A percentile compares a stretch with the other conserved stretches of the same genome.
These are phyloP conservation scores for Cymbopogon citratus DNA, from an alignment of 176 grass and related monocot species.

Conservation along the genomic window DNA sequence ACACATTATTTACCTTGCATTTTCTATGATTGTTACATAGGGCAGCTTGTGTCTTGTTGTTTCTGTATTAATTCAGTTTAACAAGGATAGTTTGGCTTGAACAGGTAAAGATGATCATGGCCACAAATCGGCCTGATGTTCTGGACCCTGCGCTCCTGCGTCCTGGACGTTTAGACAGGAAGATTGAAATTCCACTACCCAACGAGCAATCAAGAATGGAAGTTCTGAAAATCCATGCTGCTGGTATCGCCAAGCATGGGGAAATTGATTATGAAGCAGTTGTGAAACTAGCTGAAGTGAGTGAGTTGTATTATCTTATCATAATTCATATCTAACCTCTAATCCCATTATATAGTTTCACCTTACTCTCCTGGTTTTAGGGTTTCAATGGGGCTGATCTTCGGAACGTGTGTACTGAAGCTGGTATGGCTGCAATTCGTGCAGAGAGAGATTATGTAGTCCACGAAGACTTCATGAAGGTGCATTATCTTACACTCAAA, in stretches of 20 bases:
- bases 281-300: conserved; percentile 89
- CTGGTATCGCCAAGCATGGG: conserved; percentile 94
- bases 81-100: conserved; percentile 4
- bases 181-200: conserved; percentile 96
- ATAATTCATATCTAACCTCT: background rate
- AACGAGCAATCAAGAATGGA: conserved; percentile 96
- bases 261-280: conserved; percentile 99
- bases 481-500: conserved; percentile 10
- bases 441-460: conserved; percentile 96
- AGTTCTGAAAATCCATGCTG: conserved; percentile 96
- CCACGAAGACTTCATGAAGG: conserved; percentile 99
- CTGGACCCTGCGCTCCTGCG: conserved; percentile 89
- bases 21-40: background rate
- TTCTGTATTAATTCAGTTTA: background rate
- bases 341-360: background rate
- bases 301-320: conserved; percentile 28
- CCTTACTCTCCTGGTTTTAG: conserved; percentile 31
- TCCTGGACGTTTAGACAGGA: conserved; percentile 85
- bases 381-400: conserved; percentile 98
- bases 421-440: conserved; percentile 96
- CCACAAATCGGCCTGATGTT: conserved; percentile 95
- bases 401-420: conserved; percentile 95
- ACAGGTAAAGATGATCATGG: conserved; percentile 99
- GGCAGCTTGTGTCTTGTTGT: background rate
- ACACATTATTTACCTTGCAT: background rate